phyloP scores from a whole-genome alignment of 2,329 filamentous ascomycete genomes.

The Monosporascus sp. region DNA sequence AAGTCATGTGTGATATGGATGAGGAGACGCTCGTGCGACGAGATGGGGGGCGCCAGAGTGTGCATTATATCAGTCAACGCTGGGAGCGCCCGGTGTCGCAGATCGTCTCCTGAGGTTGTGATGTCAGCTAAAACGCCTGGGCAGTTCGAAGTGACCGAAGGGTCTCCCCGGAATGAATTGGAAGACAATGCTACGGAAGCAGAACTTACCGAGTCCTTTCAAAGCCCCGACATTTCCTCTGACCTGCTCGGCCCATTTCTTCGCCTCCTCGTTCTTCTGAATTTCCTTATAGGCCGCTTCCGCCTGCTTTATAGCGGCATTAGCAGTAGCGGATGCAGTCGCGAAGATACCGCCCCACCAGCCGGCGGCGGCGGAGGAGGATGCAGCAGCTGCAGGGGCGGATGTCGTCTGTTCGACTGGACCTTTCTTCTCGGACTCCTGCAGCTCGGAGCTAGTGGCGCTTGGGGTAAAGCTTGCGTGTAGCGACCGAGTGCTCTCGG shows the following conservation, averaged over 20 bases:
- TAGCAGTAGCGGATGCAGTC: slow-evolving; percentile 58
- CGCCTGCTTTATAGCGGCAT: slow-evolving; percentile 82
- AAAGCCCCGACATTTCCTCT: slow-evolving; percentile 80
- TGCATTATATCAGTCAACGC: slow-evolving; percentile 94
- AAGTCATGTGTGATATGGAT: slow-evolving; percentile 98
- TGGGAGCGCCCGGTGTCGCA: slow-evolving; percentile 79
- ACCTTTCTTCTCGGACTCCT: slow-evolving; percentile 51
- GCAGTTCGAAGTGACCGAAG: neutral
- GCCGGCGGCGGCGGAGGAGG: slow-evolving; percentile 53
- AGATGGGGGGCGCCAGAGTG: slow-evolving; percentile 92
- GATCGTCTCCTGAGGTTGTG: slow-evolving; percentile 65
- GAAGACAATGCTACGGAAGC: neutral
- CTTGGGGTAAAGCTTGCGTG: slow-evolving; percentile 68
- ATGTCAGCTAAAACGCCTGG: slow-evolving; percentile 6
- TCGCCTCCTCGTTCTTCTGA: slow-evolving; percentile 92
- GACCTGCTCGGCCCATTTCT: slow-evolving; percentile 92
- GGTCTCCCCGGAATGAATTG: neutral
- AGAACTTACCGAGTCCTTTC: slow-evolving; percentile 62
- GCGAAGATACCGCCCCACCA: slow-evolving; percentile 88
- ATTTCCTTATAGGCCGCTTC: slow-evolving; percentile 93
- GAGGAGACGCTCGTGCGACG: slow-evolving; percentile 90
- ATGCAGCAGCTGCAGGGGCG: slow-evolving; percentile 12
- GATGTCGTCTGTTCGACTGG: slow-evolving; percentile 36
- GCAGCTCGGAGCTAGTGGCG: slow-evolving; percentile 57
- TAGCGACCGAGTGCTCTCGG: slow-evolving; percentile 67